Evolutionary conservation across 2,329 filamentous ascomycete species (phyloP).

Genomic region (Passalora sequoiae): DNA sequence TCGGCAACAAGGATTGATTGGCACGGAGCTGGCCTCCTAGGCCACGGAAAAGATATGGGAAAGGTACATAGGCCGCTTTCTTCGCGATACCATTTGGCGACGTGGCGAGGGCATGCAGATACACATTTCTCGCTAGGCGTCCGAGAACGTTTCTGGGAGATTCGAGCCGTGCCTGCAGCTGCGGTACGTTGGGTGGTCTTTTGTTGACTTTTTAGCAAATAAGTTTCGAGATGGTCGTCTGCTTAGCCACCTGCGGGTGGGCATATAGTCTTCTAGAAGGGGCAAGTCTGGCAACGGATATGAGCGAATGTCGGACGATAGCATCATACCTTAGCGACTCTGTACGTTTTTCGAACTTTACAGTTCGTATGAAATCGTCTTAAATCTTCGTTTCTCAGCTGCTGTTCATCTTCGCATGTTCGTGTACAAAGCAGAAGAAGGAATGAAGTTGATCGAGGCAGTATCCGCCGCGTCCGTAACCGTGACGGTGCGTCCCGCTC

Average conservation of each 20-base stretch:
- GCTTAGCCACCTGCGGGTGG: background rate
- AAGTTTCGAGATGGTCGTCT: constrained; percentile 4
- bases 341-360: too few species aligned
- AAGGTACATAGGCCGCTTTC: background rate
- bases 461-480: too few species aligned
- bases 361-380: too few species aligned
- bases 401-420: too few species aligned
- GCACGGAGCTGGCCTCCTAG: constrained; percentile 26
- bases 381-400: too few species aligned
- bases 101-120: background rate
- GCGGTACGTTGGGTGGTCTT: constrained; percentile 8
- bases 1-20: constrained; percentile 13
- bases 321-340: too few species aligned
- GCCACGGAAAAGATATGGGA: background rate
- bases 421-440: too few species aligned
- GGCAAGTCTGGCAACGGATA: constrained; percentile 18
- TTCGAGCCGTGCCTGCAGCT: too few species aligned
- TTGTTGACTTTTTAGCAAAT: constrained; percentile 1
- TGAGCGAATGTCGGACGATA: too few species aligned
- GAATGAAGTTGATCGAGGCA: too few species aligned
- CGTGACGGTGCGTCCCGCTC: too few species aligned
- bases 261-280: constrained; percentile 4
- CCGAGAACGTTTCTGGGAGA: background rate
- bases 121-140: constrained; percentile 6
- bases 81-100: constrained; percentile 1